phyloP scores from a whole-genome alignment of 1,284 basidiomycete genomes.

The Trichosporon inkin region DNA sequence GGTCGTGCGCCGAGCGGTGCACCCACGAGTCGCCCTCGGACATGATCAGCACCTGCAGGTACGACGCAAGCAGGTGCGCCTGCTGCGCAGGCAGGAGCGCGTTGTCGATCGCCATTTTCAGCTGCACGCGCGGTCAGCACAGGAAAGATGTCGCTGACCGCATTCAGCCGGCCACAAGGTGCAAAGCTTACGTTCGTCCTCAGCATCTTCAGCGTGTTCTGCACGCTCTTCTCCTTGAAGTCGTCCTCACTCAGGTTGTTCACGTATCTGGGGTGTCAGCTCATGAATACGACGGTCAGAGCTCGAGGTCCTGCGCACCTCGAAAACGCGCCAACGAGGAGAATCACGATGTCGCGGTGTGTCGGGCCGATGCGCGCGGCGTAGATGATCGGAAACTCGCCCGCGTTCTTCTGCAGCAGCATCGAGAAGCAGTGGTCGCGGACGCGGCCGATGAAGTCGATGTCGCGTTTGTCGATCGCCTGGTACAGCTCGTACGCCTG shows the following conservation, averaged over 20 bases:
- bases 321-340: constrained; percentile 48
- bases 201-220: constrained; percentile 43
- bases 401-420: constrained; percentile 40
- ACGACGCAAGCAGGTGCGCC: constrained; percentile 43
- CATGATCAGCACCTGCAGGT: constrained; percentile 52
- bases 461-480: constrained; percentile 50
- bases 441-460: constrained; percentile 49
- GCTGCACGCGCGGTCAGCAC: constrained; percentile 27
- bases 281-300: background rate
- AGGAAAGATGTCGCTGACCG: no score
- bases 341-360: constrained; percentile 46
- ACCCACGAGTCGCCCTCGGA: constrained; percentile 49
- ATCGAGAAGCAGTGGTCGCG: constrained; percentile 48
- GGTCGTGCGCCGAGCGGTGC: constrained; percentile 41
- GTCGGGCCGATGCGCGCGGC: constrained; percentile 44
- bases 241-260: constrained; percentile 48
- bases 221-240: constrained; percentile 45
- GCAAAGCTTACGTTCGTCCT: constrained; percentile 39
- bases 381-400: constrained; percentile 31
- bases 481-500: constrained; percentile 50
- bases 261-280: constrained; percentile 39
- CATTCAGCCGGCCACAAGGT: background rate
- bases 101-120: constrained; percentile 51
- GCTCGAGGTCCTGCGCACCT: constrained; percentile 27
- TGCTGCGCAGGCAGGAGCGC: constrained; percentile 39